Evolutionary conservation across 1,284 basidiomycete genomes (phyloP).

Genomic region (Marasmius sp.): DNA sequence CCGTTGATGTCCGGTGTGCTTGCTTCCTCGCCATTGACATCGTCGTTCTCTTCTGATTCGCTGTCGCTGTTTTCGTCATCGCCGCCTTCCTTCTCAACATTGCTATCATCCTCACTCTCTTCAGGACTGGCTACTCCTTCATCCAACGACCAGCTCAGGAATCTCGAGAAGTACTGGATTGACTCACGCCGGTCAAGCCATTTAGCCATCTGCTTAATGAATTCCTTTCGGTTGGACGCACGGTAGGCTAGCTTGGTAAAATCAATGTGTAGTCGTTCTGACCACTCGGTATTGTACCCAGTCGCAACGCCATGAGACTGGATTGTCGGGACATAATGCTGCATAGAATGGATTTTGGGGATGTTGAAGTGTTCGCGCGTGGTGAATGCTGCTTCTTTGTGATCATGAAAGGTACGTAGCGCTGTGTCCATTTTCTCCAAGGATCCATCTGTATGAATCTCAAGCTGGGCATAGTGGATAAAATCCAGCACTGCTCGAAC

Average conservation of each 20-base stretch:
- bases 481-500: conserved; percentile 18
- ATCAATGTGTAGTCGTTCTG: background rate
- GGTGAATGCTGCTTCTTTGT: conserved; percentile 2
- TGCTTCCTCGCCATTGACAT: too few species aligned
- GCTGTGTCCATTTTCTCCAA: conserved; percentile 15
- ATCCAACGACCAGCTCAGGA: background rate
- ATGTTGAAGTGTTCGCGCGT: conserved; percentile 16
- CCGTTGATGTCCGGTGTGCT: background rate
- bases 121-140: background rate
- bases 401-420: conserved; percentile 17
- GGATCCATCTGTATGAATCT: conserved; percentile 14
- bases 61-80: too few species aligned
- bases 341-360: conserved; percentile 23
- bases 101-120: background rate
- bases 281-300: conserved; percentile 15
- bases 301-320: conserved; percentile 7
- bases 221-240: conserved; percentile 12
- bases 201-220: conserved; percentile 27
- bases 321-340: conserved; percentile 13
- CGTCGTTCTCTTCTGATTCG: too few species aligned
- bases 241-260: conserved; percentile 14
- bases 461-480: conserved; percentile 21
- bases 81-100: background rate
- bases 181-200: conserved; percentile 26
- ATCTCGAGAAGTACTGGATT: background rate